Base-by-base conservation (phyloP, 2,329 filamentous ascomycete genomes). In the Penicillium hordei region DNA sequence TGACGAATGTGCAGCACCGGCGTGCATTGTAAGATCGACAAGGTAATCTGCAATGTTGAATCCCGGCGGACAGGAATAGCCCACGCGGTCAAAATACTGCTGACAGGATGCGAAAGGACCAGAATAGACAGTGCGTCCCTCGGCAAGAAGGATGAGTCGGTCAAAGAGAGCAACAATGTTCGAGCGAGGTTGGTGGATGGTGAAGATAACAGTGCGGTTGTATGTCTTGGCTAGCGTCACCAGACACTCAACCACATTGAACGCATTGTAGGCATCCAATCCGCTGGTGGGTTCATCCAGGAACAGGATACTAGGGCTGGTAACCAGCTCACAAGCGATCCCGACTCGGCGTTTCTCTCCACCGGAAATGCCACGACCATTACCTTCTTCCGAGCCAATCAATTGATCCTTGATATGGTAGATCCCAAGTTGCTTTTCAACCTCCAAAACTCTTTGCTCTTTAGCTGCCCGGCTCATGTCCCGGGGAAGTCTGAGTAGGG, bases 31-130 rank as follows among this genome's bases (percentile, higher is more conserved):
- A 40, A 99, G 82, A 72, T 99, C 94, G 31, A 99, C 93, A 5
- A 99, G 84, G 70, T 97, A 99, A 73, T 99, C 94, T 4, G 94
- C 94, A 75, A 99, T 97, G 70, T 99, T 99, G 83, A 97, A 99
- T 2, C 95, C 95, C 25, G 93, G 89, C 12, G 94, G 94, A 70
- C 95, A 99, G 48, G 89, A 82, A 73, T 97, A 99, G 43, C 94
- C 95, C 60, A 96, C 88, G 46, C 86, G 83, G 70, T 97, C 91
- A 68, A 99, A 99, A 72, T 97, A 99, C 21, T 85, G 81, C 73
- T 99, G 94, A 71, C 94, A 99, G 63, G 87, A 87, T 1, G 85
- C 81, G 72, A 97, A 96, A 1, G 91, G 90, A 0, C 94, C 94
- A 3, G 94, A 97, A 74, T 95, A 99, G 8, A 99, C 94, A 1